These are phyloP conservation scores for Botrytis deweyae DNA, from an alignment of 2,329 filamentous ascomycete species.

Conservation along the genomic window DNA sequence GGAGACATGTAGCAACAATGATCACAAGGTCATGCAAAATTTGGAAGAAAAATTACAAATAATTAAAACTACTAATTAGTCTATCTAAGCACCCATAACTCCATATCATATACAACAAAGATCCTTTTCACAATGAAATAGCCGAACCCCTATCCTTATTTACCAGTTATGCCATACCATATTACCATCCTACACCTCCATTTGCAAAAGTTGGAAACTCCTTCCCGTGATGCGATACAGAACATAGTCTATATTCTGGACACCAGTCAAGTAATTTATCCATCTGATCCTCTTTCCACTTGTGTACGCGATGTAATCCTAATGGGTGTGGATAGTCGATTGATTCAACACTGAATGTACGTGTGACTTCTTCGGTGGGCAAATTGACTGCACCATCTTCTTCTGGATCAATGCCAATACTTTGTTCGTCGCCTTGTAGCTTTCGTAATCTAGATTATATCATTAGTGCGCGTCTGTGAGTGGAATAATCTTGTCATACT, in stretches of 20 bases:
- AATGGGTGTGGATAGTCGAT: conserved; percentile 38
- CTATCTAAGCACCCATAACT: not conserved
- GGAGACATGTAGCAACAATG: no score
- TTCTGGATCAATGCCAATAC: conserved; percentile 27
- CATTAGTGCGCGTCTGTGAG: not conserved
- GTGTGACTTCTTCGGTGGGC: conserved; percentile 34
- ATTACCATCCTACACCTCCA: conserved; percentile 15
- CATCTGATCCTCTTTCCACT: conserved; percentile 33
- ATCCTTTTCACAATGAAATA: conserved; percentile 7
- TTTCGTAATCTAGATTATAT: conserved; percentile 27
- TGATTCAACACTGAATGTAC: conserved; percentile 38
- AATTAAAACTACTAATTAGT: not conserved
- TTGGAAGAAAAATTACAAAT: not conserved
- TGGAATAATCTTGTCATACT: conserved; percentile 25
- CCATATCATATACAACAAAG: conserved; percentile 2
- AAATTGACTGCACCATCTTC: conserved; percentile 34
- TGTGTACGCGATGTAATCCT: conserved; percentile 38
- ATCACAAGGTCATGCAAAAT: not conserved
- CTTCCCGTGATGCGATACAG: conserved; percentile 13
- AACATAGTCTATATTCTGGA: conserved; percentile 34
- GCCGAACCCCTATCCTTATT: conserved; percentile 15
- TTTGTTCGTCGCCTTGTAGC: conserved; percentile 29
- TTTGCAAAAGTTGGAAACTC: conserved; percentile 14
- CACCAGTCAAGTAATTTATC: conserved; percentile 32
- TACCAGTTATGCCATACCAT: not conserved